Base-by-base conservation (phyloP, 371 early-diverging fungal species). In the Nematocida parisii region DNA sequence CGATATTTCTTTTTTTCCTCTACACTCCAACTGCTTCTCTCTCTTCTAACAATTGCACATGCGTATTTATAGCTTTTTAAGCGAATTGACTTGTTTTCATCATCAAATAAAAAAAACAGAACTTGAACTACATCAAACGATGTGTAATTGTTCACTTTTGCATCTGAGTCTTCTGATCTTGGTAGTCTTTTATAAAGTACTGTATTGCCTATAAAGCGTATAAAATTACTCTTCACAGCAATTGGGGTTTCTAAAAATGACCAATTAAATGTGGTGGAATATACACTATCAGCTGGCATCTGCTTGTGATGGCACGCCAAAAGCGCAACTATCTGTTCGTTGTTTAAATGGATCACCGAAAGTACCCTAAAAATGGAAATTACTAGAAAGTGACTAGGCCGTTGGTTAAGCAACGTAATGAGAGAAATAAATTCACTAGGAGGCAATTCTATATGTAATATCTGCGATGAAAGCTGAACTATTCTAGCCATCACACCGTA, bases 351-450 rank as follows among this genome's bases (percentile, higher is more conserved):
- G 11, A 66, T 46, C 6, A 11, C 44, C 4, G 22, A n/a, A 18
- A 74, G 55, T 39, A 74, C 47, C 24, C 39, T 44, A 42, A 74
- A 74, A 42, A 74, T 55, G 39, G 40, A 27, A 20, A 42, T 15
- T n/a, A 57, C 24, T 7, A 74, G n/a, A 52, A 56, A 54, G 22
- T 40, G 40, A 3, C 62, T 52, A 0, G 61, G 64, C 20, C 55
- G 62, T 15, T 74, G 66, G 54, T 74, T 66, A 24, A 74, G 45
- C 20, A 66, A 24, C 5, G 47, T 54, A 24, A 74, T 61, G 5
- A 74, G n/a, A 18, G 55, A 64, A 20, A 66, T 45, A 74, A 74
- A 74, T 47, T 74, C 74, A 15, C 33, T 20, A 20, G 20, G 20
- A 52, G 6, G 7, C 13, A 67, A 27, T 18, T 24, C 68, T 15